These are phyloP conservation scores for Diaporthe helianthi DNA, from an alignment of 2,329 filamentous ascomycete genomes.

Conservation along the genomic window DNA sequence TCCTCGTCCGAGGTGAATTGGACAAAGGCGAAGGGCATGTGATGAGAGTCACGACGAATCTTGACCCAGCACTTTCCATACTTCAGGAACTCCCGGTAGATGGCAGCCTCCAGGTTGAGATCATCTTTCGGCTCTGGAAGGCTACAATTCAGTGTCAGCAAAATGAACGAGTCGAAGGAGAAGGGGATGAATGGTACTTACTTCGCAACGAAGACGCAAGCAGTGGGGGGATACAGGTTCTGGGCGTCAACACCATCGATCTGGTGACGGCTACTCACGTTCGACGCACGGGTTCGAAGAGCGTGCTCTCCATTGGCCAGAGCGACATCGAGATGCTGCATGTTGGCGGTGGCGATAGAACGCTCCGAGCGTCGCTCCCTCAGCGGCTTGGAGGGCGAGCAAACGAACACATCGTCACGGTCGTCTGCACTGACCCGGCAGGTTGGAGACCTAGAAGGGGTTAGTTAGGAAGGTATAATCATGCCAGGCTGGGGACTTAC, in stretches of 20 bases:
- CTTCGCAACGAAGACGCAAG: conserved; percentile 73
- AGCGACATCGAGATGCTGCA: conserved; percentile 24
- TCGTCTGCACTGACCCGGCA: neutral
- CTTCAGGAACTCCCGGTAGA: conserved; percentile 59
- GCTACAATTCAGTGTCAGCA: conserved; percentile 49
- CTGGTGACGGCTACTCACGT: conserved; percentile 34
- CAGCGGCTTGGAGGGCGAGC: conserved; percentile 17
- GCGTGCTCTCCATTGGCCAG: conserved; percentile 19
- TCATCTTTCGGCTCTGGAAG: conserved; percentile 59
- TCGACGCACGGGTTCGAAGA: conserved; percentile 32
- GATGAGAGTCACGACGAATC: conserved; percentile 62
- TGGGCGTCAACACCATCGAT: conserved; percentile 56
- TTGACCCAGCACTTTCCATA: conserved; percentile 68
- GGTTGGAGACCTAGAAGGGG: neutral
- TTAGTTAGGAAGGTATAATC: neutral
- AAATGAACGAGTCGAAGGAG: neutral
- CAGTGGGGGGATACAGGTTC: conserved; percentile 57
- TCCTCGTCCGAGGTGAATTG: conserved; percentile 61
- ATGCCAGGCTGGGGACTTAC: neutral
- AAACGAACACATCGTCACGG: conserved; percentile 27
- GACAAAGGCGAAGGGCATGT: conserved; percentile 70
- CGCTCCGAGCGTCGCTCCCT: conserved; percentile 24
- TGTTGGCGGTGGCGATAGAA: conserved; percentile 10
- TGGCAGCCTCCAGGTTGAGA: conserved; percentile 56
- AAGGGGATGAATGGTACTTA: conserved; percentile 47